These are phyloP conservation scores for Canna indica DNA, from an alignment of 176 grass and related monocot genomes.

Conservation along the genomic window DNA sequence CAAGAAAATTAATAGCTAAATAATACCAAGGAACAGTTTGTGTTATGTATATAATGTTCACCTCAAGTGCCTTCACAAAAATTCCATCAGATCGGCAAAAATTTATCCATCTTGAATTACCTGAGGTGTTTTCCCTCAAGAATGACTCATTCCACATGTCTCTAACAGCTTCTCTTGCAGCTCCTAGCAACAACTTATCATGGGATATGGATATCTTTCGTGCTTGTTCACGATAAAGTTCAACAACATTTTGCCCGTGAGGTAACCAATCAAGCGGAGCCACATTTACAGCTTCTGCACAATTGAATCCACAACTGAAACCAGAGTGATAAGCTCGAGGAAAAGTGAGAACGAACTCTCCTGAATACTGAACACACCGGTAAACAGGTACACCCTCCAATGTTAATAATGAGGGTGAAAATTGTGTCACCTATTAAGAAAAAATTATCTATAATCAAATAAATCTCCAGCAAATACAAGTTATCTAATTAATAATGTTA, in stretches of 20 bases:
- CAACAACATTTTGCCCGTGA: slow-evolving; percentile 81
- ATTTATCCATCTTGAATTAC: slow-evolving; percentile 67
- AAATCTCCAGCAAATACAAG: not conserved
- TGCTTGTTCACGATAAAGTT: slow-evolving; percentile 66
- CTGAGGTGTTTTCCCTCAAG: slow-evolving; percentile 42
- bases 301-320: slow-evolving; percentile 96
- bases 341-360: slow-evolving; percentile 91
- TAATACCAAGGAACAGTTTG: not conserved
- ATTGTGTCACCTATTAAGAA: slow-evolving; percentile 68
- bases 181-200: slow-evolving; percentile 81
- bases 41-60: slow-evolving; percentile 20
- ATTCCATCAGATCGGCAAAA: slow-evolving; percentile 53
- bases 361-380: slow-evolving; percentile 65
- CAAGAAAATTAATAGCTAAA: slow-evolving; percentile 20
- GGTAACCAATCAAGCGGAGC: slow-evolving; percentile 96
- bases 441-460: slow-evolving; percentile 15
- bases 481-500: not conserved
- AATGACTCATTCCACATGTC: slow-evolving; percentile 75
- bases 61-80: slow-evolving; percentile 70
- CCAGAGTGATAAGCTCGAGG: slow-evolving; percentile 85
- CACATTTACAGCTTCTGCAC: slow-evolving; percentile 95
- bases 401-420: slow-evolving; percentile 81
- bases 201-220: slow-evolving; percentile 78
- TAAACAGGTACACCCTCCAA: slow-evolving; percentile 77
- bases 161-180: slow-evolving; percentile 78